These are phyloP conservation scores for Cyberlindnera americana DNA, from an alignment of 805 yeast species.

Conservation along the genomic window DNA sequence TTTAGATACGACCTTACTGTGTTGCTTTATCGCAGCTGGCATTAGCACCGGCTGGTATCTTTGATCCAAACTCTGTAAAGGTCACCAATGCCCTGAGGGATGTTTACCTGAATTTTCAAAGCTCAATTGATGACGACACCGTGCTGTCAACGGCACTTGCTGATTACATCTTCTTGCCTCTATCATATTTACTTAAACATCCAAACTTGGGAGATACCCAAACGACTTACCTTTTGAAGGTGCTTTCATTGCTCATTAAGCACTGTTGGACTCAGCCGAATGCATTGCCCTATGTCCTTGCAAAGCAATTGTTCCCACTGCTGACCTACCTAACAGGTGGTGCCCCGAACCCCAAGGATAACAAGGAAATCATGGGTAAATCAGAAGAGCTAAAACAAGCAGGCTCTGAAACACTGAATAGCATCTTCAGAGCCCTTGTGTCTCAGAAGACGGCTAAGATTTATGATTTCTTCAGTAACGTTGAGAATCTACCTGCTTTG, in stretches of 20 bases:
- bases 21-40: slow-evolving; percentile 41
- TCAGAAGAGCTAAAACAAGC: slow-evolving; percentile 37
- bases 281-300: slow-evolving; percentile 34
- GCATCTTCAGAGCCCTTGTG: slow-evolving; percentile 31
- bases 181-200: slow-evolving; percentile 49
- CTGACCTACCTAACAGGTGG: slow-evolving; percentile 46
- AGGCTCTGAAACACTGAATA: slow-evolving; percentile 32
- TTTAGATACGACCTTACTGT: slow-evolving; percentile 40
- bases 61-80: slow-evolving; percentile 31
- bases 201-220: slow-evolving; percentile 44
- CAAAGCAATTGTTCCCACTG: slow-evolving; percentile 45
- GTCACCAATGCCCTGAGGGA: slow-evolving; percentile 33
- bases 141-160: slow-evolving; percentile 42
- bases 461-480: slow-evolving; percentile 29
- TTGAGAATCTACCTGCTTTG: slow-evolving; percentile 38
- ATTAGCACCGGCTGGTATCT: slow-evolving; percentile 35
- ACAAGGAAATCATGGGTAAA: slow-evolving; percentile 21
- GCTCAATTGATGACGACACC: slow-evolving; percentile 16
- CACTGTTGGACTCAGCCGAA: slow-evolving; percentile 45
- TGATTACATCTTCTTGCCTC: slow-evolving; percentile 60
- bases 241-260: slow-evolving; percentile 40
- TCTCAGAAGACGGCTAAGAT: slow-evolving; percentile 20
- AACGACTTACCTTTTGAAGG: slow-evolving; percentile 42
- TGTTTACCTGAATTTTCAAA: slow-evolving; percentile 26
- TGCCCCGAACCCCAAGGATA: slow-evolving; percentile 34